Percentiles rank a stretch among this genome's conserved stretches.
Evolutionary conservation across 441 rosid species (phyloP).

Genomic region (Arabidopsis lyrata): DNA sequence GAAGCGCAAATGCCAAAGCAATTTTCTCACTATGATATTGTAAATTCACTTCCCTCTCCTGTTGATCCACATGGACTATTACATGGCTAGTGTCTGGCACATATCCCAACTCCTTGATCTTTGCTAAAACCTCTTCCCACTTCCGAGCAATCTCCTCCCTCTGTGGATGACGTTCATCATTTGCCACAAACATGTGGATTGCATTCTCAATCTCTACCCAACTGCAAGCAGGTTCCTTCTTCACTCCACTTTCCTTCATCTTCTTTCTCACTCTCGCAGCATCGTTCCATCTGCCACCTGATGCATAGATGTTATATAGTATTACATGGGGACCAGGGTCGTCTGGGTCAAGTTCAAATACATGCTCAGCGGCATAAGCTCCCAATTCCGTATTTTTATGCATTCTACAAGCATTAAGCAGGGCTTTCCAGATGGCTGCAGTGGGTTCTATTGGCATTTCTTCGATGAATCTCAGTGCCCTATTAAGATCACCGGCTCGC

Average conservation of each 20-base stretch:
- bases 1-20: conserved; percentile 52
- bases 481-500: conserved; percentile 49
- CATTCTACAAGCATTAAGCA: conserved; percentile 49
- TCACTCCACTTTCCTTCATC: conserved; percentile 42
- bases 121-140: conserved; percentile 44
- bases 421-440: conserved; percentile 49
- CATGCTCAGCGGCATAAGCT: conserved; percentile 44
- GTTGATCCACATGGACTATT: conserved; percentile 49
- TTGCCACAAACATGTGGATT: conserved; percentile 46
- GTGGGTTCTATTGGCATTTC: conserved; percentile 53
- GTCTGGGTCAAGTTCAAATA: conserved; percentile 43
- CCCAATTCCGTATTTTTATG: conserved; percentile 50
- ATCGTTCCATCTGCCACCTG: conserved; percentile 47
- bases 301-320: conserved; percentile 48
- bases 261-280: conserved; percentile 49
- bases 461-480: conserved; percentile 45
- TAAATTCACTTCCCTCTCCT: conserved; percentile 48
- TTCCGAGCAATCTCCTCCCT: conserved; percentile 43
- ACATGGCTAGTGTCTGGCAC: conserved; percentile 51
- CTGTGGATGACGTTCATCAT: conserved; percentile 46
- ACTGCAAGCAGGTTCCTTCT: conserved; percentile 53
- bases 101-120: conserved; percentile 48
- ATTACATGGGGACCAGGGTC: conserved; percentile 49
- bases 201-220: conserved; percentile 47
- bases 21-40: conserved; percentile 53